Base-by-base conservation (phyloP, 257 asterid genomes). In the Salvia hispanica region DNA sequence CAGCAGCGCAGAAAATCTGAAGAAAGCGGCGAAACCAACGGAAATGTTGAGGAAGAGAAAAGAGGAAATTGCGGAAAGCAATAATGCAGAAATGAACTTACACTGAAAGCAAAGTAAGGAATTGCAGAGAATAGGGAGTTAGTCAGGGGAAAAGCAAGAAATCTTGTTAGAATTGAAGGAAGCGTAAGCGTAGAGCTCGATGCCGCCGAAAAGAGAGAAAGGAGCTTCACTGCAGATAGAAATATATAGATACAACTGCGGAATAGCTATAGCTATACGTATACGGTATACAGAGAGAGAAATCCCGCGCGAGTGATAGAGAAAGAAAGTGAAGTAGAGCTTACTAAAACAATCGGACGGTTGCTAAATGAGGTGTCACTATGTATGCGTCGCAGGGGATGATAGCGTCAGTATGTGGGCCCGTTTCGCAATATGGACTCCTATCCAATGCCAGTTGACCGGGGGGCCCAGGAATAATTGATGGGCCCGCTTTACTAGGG, bases 31-130 rank as follows among this genome's bases (percentile, higher is more conserved):
- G 34, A 45, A 44, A 53, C 59, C 63, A 40, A 58, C n/a, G 34
- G 9, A 67, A 36, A 6, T 36, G 42, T 34, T 5, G 3, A 5
- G 28, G 56, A 62, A 58, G 10, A 58, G 9, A 51, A 43, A 13
- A 6, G 25, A 25, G 52, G 55, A 73, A 65, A 9, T 42, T 74
- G 60, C 13, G 44, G 16, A 65, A 36, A 44, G 40, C 12, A 34
- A 66, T 16, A 62, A 51, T 16, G 54, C 72, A 50, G 39, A 67
- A 71, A 43, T 50, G 77, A 69, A 81, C 95, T 81, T 81, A 87
- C 95, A 76, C 75, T 76, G 75, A 76, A 81, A 36, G 81, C 78
- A 79, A 91, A 79, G 95, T 50, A 83, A 90, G 73, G 92, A 80
- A 83, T 77, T 75, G 81, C 86, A 78, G 83, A 55, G 36, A 28